These are phyloP conservation scores for Grigorovia humatica DNA, from an alignment of 805 yeast species.

Conservation along the genomic window DNA sequence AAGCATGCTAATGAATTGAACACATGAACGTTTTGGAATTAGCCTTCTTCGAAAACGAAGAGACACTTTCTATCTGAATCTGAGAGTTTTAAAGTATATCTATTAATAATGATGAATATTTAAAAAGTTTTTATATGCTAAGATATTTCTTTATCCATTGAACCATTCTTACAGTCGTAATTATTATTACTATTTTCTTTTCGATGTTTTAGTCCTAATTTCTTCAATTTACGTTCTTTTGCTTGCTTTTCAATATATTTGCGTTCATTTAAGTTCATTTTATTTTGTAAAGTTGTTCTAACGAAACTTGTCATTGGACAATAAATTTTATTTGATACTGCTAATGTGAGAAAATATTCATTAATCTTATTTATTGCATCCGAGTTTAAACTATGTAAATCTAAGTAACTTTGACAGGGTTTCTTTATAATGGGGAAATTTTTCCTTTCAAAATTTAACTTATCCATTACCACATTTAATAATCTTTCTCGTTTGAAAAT, in stretches of 20 bases:
- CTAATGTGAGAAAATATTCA: slow-evolving; percentile 51
- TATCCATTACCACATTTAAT: neutral
- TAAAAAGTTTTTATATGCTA: too few relatives aligned
- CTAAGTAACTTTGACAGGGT: neutral
- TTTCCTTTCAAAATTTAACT: neutral
- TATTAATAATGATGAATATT: too few relatives aligned
- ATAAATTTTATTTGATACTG: slow-evolving; percentile 30
- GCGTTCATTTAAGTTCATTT: neutral
- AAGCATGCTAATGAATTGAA: neutral
- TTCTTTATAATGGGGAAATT: neutral
- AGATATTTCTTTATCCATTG: too few relatives aligned
- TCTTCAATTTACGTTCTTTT: too few relatives aligned
- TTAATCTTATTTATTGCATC: slow-evolving; percentile 45
- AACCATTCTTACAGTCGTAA: neutral
- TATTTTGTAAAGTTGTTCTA: neutral
- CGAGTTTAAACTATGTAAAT: neutral
- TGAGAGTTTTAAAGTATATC: too few relatives aligned
- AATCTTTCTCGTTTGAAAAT: neutral
- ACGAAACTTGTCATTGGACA: slow-evolving; percentile 25
- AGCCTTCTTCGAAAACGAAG: too few relatives aligned
- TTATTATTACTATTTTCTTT: too few relatives aligned
- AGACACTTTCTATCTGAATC: too few relatives aligned
- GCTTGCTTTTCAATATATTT: neutral
- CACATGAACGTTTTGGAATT: neutral
- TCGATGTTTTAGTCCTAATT: neutral